Percentiles rank a stretch among this genome's conserved stretches.
Conservation (phyloP, 2,329 filamentous ascomycete species). For the Aspergillus sp. region DNA sequence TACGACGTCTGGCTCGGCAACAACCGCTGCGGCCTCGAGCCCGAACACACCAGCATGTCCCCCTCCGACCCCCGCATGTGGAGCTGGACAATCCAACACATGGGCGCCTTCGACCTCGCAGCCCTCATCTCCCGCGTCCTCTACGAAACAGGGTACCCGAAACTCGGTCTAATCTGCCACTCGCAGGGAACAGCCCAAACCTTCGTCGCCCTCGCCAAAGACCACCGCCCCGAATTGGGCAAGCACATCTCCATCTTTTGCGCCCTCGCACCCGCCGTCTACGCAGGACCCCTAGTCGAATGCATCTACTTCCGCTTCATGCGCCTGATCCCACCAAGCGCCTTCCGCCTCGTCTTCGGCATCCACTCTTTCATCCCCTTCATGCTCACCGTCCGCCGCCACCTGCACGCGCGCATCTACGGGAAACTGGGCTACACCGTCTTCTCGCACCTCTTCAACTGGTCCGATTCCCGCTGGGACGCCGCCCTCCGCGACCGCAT, state of each 20-base stretch:
- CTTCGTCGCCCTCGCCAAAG: slow-evolving; percentile 84
- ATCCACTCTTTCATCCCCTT: slow-evolving; percentile 92
- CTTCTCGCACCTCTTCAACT: slow-evolving; percentile 87
- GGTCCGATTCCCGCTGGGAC: slow-evolving; percentile 86
- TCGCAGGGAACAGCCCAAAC: slow-evolving; percentile 91
- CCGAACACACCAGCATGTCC: slow-evolving; percentile 72
- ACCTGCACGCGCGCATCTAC: slow-evolving; percentile 70
- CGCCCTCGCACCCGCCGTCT: slow-evolving; percentile 85
- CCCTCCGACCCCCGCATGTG: slow-evolving; percentile 88
- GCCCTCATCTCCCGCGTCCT: slow-evolving; percentile 81
- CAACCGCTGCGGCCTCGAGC: slow-evolving; percentile 84
- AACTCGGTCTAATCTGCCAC: slow-evolving; percentile 82
- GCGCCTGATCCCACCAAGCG: slow-evolving; percentile 72
- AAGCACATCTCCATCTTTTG: slow-evolving; percentile 87
- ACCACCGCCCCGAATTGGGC: slow-evolving; percentile 83
- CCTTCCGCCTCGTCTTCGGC: slow-evolving; percentile 84
- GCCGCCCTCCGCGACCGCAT: slow-evolving; percentile 75
- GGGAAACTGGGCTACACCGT: slow-evolving; percentile 85
- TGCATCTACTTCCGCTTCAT: slow-evolving; percentile 94
- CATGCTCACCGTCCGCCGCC: slow-evolving; percentile 82
- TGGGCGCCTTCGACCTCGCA: slow-evolving; percentile 86
- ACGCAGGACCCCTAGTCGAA: slow-evolving; percentile 82
- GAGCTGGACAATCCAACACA: slow-evolving; percentile 94
- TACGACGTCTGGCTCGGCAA: slow-evolving; percentile 97
- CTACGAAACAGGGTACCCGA: slow-evolving; percentile 78